A percentile compares a stretch with the other conserved stretches of the same genome.
These are phyloP conservation scores for Apodospora peruviana DNA, from an alignment of 495 filamentous ascomycete genomes.

Conservation along the genomic window DNA sequence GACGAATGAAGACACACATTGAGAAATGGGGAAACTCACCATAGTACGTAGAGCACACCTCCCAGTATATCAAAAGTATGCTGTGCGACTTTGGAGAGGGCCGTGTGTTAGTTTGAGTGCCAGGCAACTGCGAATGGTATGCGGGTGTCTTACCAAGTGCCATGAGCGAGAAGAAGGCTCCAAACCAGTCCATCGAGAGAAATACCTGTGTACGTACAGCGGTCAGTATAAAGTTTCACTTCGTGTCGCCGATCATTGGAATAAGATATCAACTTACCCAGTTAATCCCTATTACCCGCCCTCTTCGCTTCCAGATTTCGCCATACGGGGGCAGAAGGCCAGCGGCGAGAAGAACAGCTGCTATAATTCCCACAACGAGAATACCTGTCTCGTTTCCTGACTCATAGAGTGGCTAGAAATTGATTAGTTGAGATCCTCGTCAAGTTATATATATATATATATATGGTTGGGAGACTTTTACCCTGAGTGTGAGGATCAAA, in stretches of 20 bases:
- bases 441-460: too few species aligned
- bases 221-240: background rate
- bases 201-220: slow-evolving; percentile 44
- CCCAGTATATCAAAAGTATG: slow-evolving; percentile 65
- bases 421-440: slow-evolving; percentile 2
- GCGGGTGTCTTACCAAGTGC: slow-evolving; percentile 59
- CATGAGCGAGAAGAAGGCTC: slow-evolving; percentile 71
- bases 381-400: slow-evolving; percentile 47
- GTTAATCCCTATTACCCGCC: slow-evolving; percentile 66
- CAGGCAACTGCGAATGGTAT: background rate
- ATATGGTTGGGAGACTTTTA: slow-evolving; percentile 24
- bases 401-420: slow-evolving; percentile 42
- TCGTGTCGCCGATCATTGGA: background rate
- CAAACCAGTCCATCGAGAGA: slow-evolving; percentile 61
- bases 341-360: slow-evolving; percentile 67
- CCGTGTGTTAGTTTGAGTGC: background rate
- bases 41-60: slow-evolving; percentile 63
- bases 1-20: too few species aligned
- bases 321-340: slow-evolving; percentile 65
- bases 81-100: slow-evolving; percentile 47
- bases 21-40: slow-evolving; percentile 48
- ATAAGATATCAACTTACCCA: slow-evolving; percentile 20
- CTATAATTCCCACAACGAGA: slow-evolving; percentile 56
- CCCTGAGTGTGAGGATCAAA: slow-evolving; percentile 58
- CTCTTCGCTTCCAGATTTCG: slow-evolving; percentile 65